phyloP scores from a whole-genome alignment of 2,329 filamentous ascomycete species.

The Scorias spongiosa region DNA sequence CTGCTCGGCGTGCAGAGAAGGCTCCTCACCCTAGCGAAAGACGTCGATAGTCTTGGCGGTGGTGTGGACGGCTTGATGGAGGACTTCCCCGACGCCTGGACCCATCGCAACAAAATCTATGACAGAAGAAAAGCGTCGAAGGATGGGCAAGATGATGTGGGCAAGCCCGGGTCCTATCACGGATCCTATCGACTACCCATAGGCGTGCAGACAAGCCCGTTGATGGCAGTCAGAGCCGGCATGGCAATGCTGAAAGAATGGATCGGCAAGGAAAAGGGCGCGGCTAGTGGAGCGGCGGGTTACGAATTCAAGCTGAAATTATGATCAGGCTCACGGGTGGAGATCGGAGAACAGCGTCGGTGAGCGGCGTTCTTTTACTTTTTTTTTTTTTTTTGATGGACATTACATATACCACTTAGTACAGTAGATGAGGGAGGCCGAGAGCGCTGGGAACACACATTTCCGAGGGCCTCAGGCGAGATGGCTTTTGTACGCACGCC shows the following conservation, averaged over 20 bases:
- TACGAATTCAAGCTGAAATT: too few species aligned
- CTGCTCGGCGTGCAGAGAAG: constrained; percentile 1
- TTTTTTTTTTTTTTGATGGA: too few species aligned
- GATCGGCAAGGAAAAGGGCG: constrained; percentile 8
- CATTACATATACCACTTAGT: too few species aligned
- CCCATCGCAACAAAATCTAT: constrained; percentile 5
- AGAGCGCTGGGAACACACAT: too few species aligned
- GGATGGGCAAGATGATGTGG: constrained; percentile 7
- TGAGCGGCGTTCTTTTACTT: too few species aligned
- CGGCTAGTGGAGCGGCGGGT: too few species aligned
- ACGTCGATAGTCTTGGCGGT: not conserved
- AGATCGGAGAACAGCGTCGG: too few species aligned
- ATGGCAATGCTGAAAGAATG: constrained; percentile 28
- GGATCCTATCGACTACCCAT: constrained; percentile 28
- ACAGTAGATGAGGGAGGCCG: too few species aligned
- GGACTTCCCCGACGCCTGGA: constrained; percentile 25
- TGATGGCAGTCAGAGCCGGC: constrained; percentile 31
- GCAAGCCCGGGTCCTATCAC: constrained; percentile 9
- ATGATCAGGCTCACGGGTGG: too few species aligned
- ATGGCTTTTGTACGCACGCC: too few species aligned
- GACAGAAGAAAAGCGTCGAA: not conserved
- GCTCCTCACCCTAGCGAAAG: not conserved
- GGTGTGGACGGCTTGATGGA: constrained; percentile 2
- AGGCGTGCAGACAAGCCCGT: constrained; percentile 23
- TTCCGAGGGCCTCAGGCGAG: too few species aligned